These are phyloP conservation scores for Mycena rosella DNA, from an alignment of 768 basidiomycete genomes.

Conservation along the genomic window DNA sequence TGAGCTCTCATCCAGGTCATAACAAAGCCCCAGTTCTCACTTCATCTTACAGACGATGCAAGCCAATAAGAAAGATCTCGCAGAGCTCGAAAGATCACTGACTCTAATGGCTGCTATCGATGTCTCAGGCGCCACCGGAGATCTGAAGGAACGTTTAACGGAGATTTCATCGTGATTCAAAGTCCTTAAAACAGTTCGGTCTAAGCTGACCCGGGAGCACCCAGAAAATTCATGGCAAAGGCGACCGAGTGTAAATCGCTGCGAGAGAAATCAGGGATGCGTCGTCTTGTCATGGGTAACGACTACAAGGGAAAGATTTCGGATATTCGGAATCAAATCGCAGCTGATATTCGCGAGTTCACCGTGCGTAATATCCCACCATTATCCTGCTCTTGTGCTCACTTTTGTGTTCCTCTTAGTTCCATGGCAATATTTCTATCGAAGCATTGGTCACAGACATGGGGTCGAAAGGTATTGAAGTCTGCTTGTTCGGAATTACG, in stretches of 20 bases:
- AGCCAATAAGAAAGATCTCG: not conserved
- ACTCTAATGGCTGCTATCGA: not conserved
- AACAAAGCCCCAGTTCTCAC: not conserved
- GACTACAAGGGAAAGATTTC: not conserved
- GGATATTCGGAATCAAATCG: not conserved
- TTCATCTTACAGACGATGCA: conserved; percentile 1
- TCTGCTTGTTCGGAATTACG: not conserved
- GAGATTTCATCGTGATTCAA: not conserved
- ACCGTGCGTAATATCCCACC: not conserved
- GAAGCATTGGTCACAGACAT: not conserved
- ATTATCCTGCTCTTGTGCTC: too few relatives aligned
- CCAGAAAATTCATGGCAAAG: not conserved
- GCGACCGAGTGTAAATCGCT: not conserved
- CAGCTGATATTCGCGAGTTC: conserved; percentile 5
- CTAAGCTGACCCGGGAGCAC: not conserved
- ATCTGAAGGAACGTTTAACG: not conserved
- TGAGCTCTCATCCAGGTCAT: not conserved
- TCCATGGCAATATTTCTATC: conserved; percentile 1
- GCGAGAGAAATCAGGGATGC: not conserved
- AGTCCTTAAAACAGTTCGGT: not conserved
- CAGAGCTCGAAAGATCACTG: not conserved
- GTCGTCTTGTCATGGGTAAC: not conserved
- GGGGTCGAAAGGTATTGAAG: not conserved
- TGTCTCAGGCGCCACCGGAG: not conserved
- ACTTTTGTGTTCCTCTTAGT: not conserved